phyloP scores from a whole-genome alignment of 2,329 filamentous ascomycete species.

The Cercospora zeae-maydis region DNA sequence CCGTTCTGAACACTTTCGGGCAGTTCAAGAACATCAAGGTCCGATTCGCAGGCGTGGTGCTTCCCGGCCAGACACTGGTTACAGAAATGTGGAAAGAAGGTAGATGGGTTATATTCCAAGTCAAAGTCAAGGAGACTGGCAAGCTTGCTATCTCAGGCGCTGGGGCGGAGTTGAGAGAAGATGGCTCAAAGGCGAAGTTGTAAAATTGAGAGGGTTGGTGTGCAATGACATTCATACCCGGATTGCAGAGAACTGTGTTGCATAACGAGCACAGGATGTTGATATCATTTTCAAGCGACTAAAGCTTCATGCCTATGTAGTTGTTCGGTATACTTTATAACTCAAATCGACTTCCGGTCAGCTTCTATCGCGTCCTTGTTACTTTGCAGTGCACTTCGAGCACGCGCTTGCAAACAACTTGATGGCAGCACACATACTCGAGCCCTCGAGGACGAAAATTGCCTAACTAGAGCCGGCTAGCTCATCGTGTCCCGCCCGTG shows the following conservation, averaged over 20 bases:
- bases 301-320: not conserved
- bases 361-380: not conserved
- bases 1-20: slow-evolving; percentile 79
- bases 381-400: not conserved
- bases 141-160: slow-evolving; percentile 81
- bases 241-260: slow-evolving; percentile 2
- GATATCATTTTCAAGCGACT: not conserved
- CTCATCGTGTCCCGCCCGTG: not conserved
- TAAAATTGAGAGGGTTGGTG: slow-evolving; percentile 26
- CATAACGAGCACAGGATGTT: not conserved
- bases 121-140: slow-evolving; percentile 86
- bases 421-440: not conserved
- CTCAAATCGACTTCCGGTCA: not conserved
- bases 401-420: not conserved
- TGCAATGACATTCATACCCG: not conserved
- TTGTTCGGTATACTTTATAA: not conserved
- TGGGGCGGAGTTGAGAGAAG: slow-evolving; percentile 66
- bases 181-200: slow-evolving; percentile 50
- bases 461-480: not conserved
- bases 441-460: not conserved
- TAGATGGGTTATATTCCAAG: slow-evolving; percentile 75
- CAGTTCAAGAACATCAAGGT: slow-evolving; percentile 89
- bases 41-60: slow-evolving; percentile 78
- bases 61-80: slow-evolving; percentile 82
- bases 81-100: slow-evolving; percentile 95